A percentile compares a stretch with the other conserved stretches of the same genome.
Evolutionary conservation across 331 rosid species (phyloP).

Genomic region (Erythrophleum ivorense): DNA sequence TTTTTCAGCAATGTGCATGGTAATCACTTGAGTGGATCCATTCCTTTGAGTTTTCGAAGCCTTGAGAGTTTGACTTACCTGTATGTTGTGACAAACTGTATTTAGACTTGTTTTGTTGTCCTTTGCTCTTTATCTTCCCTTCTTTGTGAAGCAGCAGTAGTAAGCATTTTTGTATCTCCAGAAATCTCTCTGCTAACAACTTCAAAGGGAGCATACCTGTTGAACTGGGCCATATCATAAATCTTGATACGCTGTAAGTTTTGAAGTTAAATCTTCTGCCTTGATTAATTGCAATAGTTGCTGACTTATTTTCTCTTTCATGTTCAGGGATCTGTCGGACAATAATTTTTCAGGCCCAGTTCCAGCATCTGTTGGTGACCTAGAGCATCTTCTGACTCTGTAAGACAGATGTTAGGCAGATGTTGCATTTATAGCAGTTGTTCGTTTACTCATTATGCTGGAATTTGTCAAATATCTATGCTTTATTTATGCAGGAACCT

Average conservation of each 20-base stretch:
- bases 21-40: slow-evolving; percentile 73
- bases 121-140: background rate
- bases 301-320: background rate
- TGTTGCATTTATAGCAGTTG: background rate
- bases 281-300: background rate
- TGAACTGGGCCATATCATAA: slow-evolving; percentile 76
- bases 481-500: slow-evolving; percentile 57
- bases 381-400: slow-evolving; percentile 89
- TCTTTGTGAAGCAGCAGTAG: background rate
- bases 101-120: background rate
- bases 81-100: slow-evolving; percentile 46
- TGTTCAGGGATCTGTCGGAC: slow-evolving; percentile 75
- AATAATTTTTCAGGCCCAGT: slow-evolving; percentile 74
- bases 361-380: slow-evolving; percentile 77
- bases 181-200: slow-evolving; percentile 79
- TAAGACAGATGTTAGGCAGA: no score
- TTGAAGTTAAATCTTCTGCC: background rate
- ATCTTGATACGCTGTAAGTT: slow-evolving; percentile 84
- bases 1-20: slow-evolving; percentile 82
- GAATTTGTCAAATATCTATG: background rate
- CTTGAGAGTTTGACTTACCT: slow-evolving; percentile 82
- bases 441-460: background rate
- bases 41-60: slow-evolving; percentile 65
- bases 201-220: slow-evolving; percentile 69
- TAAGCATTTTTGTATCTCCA: slow-evolving; percentile 22